Evolutionary conservation across 441 rosid species (phyloP), one percentile per base, ranked within the genome.

Genomic region (Gossypium lobatum): DNA sequence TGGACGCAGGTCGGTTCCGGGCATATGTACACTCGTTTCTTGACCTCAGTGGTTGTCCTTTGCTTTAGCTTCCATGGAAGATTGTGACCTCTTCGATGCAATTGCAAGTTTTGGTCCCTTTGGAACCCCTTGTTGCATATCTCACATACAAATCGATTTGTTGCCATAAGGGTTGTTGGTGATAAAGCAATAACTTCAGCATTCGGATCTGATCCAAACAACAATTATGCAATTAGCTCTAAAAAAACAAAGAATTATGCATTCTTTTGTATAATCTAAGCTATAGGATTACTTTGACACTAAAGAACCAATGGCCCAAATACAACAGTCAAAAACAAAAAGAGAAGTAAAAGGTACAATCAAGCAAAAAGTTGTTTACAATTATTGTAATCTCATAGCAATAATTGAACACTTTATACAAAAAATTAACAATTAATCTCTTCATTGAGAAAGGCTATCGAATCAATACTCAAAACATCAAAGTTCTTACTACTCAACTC

Each of bases 51-150:
- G 50, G 89, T 84, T 57, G 92, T 80, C 84, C 95, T 89, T 82
- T 93, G 98, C 75, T 86, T 71, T 13, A 94, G 83, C 76, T 92
- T 94, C 98, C 98, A 94, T 0, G 97, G 98, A n/a, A 92, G 85
- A 73, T 93, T 93, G 72, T 93, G 98, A 2, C 98, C 98, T 20
- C 97, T 80, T 55, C 97, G 82, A 72, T 94, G 98, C n/a, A 92
- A 87, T 80, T 94, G 98, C 64, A 94, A 81, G 77, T 94, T 94
- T 81, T 94, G 97, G 87, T 94, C 98, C 34, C 97, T 82, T 75
- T 94, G 98, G 62, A 94, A 94, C 39, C 98, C 98, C 77, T 92
- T 94, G 85, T 75, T 92, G 83, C 98, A 94, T 78, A 94, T 94
- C 85, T 94, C 98, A 71, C 97, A 94, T 2, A 94, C 92, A 66